Base-by-base conservation (phyloP, 257 asterid genomes). In the Thymus quinquecostatus region DNA sequence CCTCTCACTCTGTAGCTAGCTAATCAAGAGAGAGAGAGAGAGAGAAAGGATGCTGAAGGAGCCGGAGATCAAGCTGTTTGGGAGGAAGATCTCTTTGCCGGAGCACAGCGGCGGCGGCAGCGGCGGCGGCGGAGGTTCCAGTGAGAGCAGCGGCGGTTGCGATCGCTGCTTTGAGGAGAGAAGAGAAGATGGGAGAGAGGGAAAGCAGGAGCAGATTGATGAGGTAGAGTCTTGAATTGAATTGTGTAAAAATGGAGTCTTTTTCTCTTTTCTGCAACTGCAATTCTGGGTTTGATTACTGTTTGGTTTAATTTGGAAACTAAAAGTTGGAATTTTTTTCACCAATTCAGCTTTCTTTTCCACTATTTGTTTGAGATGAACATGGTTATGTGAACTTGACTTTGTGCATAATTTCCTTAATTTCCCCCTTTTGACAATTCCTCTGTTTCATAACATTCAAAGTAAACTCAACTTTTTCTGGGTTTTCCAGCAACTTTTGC, bases 61-160 rank as follows among this genome's bases (percentile, higher is more conserved):
- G 48, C 83, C 89, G 10, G 89, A 81, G 69, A 85, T 92, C 29
- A 89, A 64, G 83, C 62, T 92, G 50, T 92, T 92, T 21, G 96
- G 97, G 58, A 74, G 82, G 79, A 89, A 81, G 73, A 92, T 92
- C 75, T 78, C 77, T 21, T 67, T 88, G 69, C 89, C 84, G 87
- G 97, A 81, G 33, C 81, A 78, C 68, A 83, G 87, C 32, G 10
- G 38, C 60, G 36, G 54, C 13, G 10, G 40, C 68, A 69, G 77
- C n/a, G 21, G 21, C 47, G 80, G 80, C 53, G 77, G 64, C 11
- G 84, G 60, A 5, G 57, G 47, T 8, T 71, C 79, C 40, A 72
- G 43, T 4, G 81, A 63, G 38, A 72, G 63, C 69, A 57, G 44
- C 66, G 54, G 38, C 32, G 83, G 71, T 60, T 75, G 72, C 47